Conservation (phyloP, 495 filamentous ascomycete species). For the Aspergillus coremiiformis region DNA sequence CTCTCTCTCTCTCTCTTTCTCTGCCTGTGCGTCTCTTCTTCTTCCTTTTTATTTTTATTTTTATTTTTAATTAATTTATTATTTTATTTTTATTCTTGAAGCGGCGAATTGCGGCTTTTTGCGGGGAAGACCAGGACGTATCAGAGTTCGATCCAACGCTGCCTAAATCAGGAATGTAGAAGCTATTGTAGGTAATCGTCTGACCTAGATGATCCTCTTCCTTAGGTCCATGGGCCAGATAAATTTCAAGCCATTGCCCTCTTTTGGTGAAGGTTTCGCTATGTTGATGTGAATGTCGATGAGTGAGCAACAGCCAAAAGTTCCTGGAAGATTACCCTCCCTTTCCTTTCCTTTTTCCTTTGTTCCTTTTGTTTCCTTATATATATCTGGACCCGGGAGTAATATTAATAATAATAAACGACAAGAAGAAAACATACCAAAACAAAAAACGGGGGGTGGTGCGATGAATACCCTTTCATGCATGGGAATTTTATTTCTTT, state of each 20-base stretch:
- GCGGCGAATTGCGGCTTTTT: constrained; percentile 30
- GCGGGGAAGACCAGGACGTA: constrained; percentile 22
- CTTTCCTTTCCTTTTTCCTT: constrained; percentile 12
- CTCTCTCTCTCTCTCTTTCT: no score
- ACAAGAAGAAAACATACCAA: no score
- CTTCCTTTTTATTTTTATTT: constrained; percentile 21
- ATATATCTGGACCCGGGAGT: no score
- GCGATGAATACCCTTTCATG: constrained; percentile 33
- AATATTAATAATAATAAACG: no score
- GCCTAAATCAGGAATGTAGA: constrained; percentile 20
- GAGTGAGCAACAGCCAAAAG: constrained; percentile 7
- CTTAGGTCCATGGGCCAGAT: constrained; percentile 10
- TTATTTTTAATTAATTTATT: no score
- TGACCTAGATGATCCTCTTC: constrained; percentile 22
- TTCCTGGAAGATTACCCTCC: constrained; percentile 15
- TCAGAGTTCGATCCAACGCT: constrained; percentile 19
- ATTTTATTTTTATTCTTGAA: constrained; percentile 24
- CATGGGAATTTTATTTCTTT: constrained; percentile 26
- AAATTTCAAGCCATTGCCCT: constrained; percentile 20
- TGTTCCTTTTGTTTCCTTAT: constrained; percentile 5
- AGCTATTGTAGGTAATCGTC: constrained; percentile 21
- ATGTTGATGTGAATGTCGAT: constrained; percentile 12
- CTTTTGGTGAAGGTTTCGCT: constrained; percentile 12
- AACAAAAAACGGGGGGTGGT: no score
- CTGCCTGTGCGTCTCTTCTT: no score